Evolutionary conservation across 305 asterid species (phyloP).

Genomic region (Fraxinus paxiana): DNA sequence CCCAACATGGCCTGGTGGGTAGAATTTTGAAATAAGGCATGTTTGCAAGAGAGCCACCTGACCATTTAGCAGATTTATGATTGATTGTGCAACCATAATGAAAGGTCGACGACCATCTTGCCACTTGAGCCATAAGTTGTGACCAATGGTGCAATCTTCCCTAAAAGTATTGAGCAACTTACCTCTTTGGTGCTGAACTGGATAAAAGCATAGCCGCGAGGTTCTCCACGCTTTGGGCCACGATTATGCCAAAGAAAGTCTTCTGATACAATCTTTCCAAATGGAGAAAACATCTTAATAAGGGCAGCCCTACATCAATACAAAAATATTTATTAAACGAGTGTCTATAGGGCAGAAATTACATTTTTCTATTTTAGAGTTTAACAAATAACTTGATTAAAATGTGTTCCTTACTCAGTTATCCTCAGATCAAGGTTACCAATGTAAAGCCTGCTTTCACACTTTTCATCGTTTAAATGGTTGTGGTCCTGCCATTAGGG

Average conservation of each 20-base stretch:
- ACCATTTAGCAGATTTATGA: not conserved
- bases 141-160: not conserved
- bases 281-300: constrained; percentile 79
- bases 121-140: not conserved
- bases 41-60: not conserved
- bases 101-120: not conserved
- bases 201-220: constrained; percentile 68
- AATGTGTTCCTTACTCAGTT: constrained; percentile 50
- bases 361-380: not conserved
- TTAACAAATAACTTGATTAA: not conserved
- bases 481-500: constrained; percentile 4
- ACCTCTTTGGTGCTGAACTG: constrained; percentile 85
- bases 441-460: constrained; percentile 63
- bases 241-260: constrained; percentile 93
- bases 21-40: not conserved
- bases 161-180: constrained; percentile 27
- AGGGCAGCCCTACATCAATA: constrained; percentile 57
- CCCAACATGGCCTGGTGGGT: not conserved
- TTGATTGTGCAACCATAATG: not conserved
- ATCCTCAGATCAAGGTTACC: constrained; percentile 83
- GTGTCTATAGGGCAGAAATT: not conserved
- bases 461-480: constrained; percentile 44
- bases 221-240: constrained; percentile 81
- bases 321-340: not conserved
- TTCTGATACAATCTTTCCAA: constrained; percentile 69